A percentile compares a stretch with the other conserved stretches of the same genome.
Evolutionary conservation across 2,329 filamentous ascomycete species (phyloP).

Genomic region (Cercospora brassicicola): DNA sequence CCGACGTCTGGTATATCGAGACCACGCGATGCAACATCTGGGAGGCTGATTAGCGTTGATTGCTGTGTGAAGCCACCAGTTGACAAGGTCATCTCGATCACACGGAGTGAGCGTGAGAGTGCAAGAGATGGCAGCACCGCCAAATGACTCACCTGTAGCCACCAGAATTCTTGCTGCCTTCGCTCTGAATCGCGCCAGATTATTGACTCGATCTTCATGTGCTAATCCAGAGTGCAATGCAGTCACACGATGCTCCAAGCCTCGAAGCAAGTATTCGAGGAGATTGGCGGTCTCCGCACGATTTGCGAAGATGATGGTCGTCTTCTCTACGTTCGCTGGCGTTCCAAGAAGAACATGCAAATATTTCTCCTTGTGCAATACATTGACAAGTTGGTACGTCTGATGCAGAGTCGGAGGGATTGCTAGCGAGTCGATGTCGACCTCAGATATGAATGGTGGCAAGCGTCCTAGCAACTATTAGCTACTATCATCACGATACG

Average conservation of each 20-base stretch:
- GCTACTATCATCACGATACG: not conserved
- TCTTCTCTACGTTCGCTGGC: conserved; percentile 69
- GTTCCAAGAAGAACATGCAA: conserved; percentile 86
- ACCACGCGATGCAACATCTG: conserved; percentile 86
- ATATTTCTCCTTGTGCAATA: conserved; percentile 93
- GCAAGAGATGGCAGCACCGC: not conserved
- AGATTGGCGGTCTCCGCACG: conserved; percentile 84
- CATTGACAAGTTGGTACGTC: conserved; percentile 81
- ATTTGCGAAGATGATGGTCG: conserved; percentile 92
- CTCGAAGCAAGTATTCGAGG: conserved; percentile 80
- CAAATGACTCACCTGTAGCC: conserved; percentile 59
- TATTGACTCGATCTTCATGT: conserved; percentile 80
- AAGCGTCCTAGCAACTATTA: conserved; percentile 31
- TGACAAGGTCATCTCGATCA: not conserved
- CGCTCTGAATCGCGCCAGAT: conserved; percentile 88
- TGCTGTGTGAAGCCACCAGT: not conserved
- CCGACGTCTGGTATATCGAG: conserved; percentile 91
- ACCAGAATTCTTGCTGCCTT: conserved; percentile 81
- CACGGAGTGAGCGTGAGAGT: not conserved
- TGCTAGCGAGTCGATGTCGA: conserved; percentile 69
- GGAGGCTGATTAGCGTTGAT: not conserved
- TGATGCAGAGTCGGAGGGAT: conserved; percentile 80
- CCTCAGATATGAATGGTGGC: conserved; percentile 85
- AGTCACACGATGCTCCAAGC: conserved; percentile 86
- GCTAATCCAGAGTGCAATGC: conserved; percentile 84